Evolutionary conservation across 495 filamentous ascomycete genomes (phyloP).

Genomic region (Friedmanniomyces endolithicus): DNA sequence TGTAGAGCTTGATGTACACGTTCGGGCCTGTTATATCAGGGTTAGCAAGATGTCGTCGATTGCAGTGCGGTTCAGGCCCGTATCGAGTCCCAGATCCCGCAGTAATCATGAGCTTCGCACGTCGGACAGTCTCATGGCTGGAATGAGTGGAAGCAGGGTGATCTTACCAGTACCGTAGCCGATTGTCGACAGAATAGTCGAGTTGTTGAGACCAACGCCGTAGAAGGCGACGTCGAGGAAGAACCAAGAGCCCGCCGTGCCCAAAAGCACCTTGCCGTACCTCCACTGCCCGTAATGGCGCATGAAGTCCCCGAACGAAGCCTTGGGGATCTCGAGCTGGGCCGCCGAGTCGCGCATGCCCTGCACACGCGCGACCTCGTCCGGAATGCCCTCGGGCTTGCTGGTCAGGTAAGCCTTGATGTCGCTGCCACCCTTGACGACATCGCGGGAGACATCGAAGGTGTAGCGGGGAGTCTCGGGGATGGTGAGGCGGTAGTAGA

Average conservation of each 20-base stretch:
- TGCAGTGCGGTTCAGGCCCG: no score
- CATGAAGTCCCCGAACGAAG: slow-evolving; percentile 54
- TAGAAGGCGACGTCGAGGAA: slow-evolving; percentile 69
- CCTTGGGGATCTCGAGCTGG: slow-evolving; percentile 45
- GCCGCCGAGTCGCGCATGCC: slow-evolving; percentile 35
- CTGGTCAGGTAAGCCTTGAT: slow-evolving; percentile 38
- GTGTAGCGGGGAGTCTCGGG: slow-evolving; percentile 75
- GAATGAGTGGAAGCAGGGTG: no score
- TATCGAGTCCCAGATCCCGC: no score
- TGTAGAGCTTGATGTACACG: slow-evolving; percentile 24
- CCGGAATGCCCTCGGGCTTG: slow-evolving; percentile 42
- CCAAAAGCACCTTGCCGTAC: slow-evolving; percentile 57
- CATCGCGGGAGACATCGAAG: slow-evolving; percentile 65
- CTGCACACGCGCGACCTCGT: slow-evolving; percentile 46
- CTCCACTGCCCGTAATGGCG: slow-evolving; percentile 52
- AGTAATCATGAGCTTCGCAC: no score
- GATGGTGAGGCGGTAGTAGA: slow-evolving; percentile 82
- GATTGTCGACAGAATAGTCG: slow-evolving; percentile 25
- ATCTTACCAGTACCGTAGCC: slow-evolving; percentile 16
- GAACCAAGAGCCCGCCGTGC: slow-evolving; percentile 71
- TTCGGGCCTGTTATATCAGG: slow-evolving; percentile 11
- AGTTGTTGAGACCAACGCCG: slow-evolving; percentile 64
- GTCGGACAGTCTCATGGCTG: no score
- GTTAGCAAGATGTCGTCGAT: not conserved
- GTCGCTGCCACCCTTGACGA: slow-evolving; percentile 55